Evolutionary conservation across 768 basidiomycete genomes (phyloP).

Genomic region (Pulveroboletus sp.): DNA sequence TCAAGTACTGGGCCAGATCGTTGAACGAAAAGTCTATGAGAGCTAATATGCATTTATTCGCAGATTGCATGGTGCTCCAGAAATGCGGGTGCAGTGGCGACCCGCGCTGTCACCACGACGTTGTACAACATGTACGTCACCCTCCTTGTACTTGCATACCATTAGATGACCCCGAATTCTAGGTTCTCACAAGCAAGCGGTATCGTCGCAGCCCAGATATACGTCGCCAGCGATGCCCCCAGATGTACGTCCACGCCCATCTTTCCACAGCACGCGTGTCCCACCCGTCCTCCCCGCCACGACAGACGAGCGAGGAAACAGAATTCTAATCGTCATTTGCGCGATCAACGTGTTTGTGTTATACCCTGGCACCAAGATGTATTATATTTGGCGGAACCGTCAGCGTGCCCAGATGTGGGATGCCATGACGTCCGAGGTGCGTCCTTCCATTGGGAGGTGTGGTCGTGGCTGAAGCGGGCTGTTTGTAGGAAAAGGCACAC

Average conservation of each 20-base stretch:
- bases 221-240: constrained; percentile 56
- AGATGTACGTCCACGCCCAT: constrained; percentile 36
- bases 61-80: constrained; percentile 58
- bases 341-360: constrained; percentile 50
- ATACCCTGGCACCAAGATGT: constrained; percentile 52
- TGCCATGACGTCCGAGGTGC: constrained; percentile 48
- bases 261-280: no score
- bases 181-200: constrained; percentile 43
- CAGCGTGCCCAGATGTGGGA: constrained; percentile 56
- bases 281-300: neutral
- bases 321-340: constrained; percentile 48
- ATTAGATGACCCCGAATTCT: neutral
- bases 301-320: constrained; percentile 57
- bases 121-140: constrained; percentile 50
- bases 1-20: constrained; percentile 27
- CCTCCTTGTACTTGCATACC: neutral
- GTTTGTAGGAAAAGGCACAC: constrained; percentile 46
- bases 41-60: neutral
- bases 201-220: constrained; percentile 54
- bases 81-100: constrained; percentile 58
- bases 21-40: neutral
- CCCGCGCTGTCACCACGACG: constrained; percentile 57
- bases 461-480: neutral
- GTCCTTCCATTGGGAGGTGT: constrained; percentile 3
- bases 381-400: constrained; percentile 58